phyloP scores from a whole-genome alignment of 169 alveolate species.

The Plasmodium coatneyi region DNA sequence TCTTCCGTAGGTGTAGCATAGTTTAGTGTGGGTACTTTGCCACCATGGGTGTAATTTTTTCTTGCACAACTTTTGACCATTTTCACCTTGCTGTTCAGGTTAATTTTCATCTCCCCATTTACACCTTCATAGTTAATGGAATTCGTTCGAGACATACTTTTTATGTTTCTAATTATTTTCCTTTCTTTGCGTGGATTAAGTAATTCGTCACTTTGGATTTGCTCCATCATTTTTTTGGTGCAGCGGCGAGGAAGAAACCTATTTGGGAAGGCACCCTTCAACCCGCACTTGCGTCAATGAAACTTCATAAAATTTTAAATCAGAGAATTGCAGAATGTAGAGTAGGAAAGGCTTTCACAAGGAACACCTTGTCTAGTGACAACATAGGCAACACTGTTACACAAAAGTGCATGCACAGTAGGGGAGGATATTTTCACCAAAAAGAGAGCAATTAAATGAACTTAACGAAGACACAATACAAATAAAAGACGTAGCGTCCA shows the following conservation, averaged over 20 bases:
- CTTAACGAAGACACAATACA: no score
- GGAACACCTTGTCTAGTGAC: background rate
- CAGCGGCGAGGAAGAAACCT: no score
- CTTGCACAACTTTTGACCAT: background rate
- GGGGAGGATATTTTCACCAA: background rate
- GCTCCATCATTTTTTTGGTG: conserved; percentile 1
- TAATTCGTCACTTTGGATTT: background rate
- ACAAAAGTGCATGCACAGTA: background rate
- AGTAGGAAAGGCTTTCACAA: background rate
- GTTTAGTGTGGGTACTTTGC: background rate
- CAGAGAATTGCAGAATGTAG: background rate
- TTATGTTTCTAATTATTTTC: background rate
- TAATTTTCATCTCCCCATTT: background rate
- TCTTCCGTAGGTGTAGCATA: background rate
- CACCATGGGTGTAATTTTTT: background rate
- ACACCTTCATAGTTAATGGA: background rate
- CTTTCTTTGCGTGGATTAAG: background rate
- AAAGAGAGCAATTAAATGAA: background rate
- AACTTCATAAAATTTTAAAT: background rate
- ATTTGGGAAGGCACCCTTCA: background rate
- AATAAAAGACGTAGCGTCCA: background rate
- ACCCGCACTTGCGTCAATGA: background rate
- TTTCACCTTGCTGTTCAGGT: background rate
- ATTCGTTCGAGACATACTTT: background rate
- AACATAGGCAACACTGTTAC: background rate